Percentiles rank a stretch among this genome's conserved stretches.
Evolutionary conservation across 441 rosid genomes (phyloP).

Genomic region (Erodium trifolium): DNA sequence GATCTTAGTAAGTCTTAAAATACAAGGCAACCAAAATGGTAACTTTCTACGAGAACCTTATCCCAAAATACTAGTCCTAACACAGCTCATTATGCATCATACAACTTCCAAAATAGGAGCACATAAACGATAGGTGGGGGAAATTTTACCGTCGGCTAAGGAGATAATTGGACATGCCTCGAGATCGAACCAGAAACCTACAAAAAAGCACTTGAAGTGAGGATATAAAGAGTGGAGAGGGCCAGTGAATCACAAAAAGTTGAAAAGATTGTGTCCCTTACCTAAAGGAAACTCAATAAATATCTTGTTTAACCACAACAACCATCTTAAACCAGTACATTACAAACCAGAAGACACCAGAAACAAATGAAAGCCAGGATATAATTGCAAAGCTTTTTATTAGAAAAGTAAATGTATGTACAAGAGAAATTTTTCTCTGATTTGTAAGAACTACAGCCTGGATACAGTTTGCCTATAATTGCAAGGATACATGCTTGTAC

Average conservation of each 20-base stretch:
- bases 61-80: background rate
- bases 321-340: background rate
- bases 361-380: constrained; percentile 2
- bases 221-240: constrained; percentile 1
- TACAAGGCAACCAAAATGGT: background rate
- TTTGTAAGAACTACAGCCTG: constrained; percentile 43
- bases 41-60: background rate
- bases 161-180: background rate
- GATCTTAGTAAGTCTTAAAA: no score
- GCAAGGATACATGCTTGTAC: constrained; percentile 44
- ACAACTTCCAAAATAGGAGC: constrained; percentile 4
- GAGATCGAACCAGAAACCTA: constrained; percentile 12
- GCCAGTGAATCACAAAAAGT: background rate
- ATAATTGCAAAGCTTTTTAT: constrained; percentile 39
- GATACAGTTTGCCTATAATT: constrained; percentile 47
- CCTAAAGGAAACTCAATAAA: background rate
- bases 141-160: constrained; percentile 16
- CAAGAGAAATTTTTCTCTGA: constrained; percentile 57
- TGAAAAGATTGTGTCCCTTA: background rate
- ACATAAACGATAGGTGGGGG: background rate
- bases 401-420: constrained; percentile 67
- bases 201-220: background rate
- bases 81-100: background rate
- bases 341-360: background rate
- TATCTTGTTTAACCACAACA: no score